These are phyloP conservation scores for Aspergillus fructus DNA, from an alignment of 2,329 filamentous ascomycete genomes.

Conservation along the genomic window DNA sequence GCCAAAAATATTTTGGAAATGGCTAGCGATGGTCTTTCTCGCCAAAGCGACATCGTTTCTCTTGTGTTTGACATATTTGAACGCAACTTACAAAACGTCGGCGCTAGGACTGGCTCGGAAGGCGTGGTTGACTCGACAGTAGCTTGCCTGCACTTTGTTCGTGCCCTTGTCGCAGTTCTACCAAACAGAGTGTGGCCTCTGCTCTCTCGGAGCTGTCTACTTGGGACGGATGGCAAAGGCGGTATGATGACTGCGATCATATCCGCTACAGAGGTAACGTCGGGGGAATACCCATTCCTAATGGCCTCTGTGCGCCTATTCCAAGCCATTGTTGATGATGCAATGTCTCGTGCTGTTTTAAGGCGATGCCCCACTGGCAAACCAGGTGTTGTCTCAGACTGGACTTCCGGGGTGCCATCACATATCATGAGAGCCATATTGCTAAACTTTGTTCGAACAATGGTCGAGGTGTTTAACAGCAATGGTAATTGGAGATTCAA, in stretches of 20 bases:
- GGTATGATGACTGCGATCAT: conserved; percentile 77
- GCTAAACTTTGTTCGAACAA: conserved; percentile 69
- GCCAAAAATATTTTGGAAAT: conserved; percentile 49
- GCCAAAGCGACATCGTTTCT: conserved; percentile 67
- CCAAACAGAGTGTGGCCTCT: conserved; percentile 90
- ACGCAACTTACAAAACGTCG: conserved; percentile 52
- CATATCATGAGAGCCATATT: conserved; percentile 72
- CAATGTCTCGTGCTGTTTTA: conserved; percentile 56
- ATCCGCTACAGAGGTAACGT: conserved; percentile 76
- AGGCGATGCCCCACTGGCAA: conserved; percentile 38
- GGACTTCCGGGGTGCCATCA: conserved; percentile 72
- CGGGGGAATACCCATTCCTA: conserved; percentile 75
- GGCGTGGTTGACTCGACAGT: conserved; percentile 67
- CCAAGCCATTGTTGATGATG: conserved; percentile 71
- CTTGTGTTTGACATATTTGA: conserved; percentile 87
- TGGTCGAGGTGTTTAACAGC: conserved; percentile 83
- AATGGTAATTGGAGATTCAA: conserved; percentile 82
- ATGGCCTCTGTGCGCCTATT: conserved; percentile 72
- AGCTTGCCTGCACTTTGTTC: conserved; percentile 77
- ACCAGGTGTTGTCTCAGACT: conserved; percentile 40
- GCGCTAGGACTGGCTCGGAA: conserved; percentile 61
- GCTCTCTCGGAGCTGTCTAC: conserved; percentile 74
- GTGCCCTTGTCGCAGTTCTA: conserved; percentile 67
- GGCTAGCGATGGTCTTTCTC: conserved; percentile 49
- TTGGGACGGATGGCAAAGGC: conserved; percentile 73